phyloP scores from a whole-genome alignment of 1,139 yeast genomes.

The Torulaspora pretoriensis region DNA sequence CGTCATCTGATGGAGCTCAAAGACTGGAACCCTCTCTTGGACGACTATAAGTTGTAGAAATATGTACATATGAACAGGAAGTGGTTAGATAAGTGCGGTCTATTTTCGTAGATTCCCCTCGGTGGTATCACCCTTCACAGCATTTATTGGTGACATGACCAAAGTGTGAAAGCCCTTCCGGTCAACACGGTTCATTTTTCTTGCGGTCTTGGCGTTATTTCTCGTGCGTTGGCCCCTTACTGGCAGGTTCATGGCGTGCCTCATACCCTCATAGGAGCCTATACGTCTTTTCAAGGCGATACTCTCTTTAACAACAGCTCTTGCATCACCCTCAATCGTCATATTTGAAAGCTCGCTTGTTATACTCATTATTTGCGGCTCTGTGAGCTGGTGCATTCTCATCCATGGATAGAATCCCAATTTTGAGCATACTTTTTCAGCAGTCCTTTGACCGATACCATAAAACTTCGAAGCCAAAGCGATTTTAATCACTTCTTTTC shows the following conservation, averaged over 20 bases:
- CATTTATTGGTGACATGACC: not conserved
- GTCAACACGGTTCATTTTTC: constrained; percentile 72
- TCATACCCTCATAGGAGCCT: constrained; percentile 82
- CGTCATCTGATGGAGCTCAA: constrained; percentile 71
- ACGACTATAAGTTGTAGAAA: constrained; percentile 38
- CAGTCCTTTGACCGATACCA: constrained; percentile 77
- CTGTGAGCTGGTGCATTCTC: constrained; percentile 90
- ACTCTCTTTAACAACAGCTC: constrained; percentile 72
- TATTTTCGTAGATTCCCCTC: not conserved
- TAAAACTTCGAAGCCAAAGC: constrained; percentile 80
- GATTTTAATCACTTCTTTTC: constrained; percentile 45
- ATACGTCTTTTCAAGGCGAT: constrained; percentile 75
- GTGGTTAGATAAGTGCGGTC: not conserved
- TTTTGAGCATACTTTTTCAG: constrained; percentile 75
- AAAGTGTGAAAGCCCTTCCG: constrained; percentile 47
- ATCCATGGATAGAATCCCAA: constrained; percentile 88
- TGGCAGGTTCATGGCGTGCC: constrained; percentile 86
- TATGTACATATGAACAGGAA: not conserved
- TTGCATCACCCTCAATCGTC: constrained; percentile 81
- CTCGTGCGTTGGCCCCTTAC: constrained; percentile 93
- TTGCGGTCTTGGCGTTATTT: constrained; percentile 86
- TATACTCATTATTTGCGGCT: constrained; percentile 78
- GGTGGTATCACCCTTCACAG: not conserved
- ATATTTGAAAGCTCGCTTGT: constrained; percentile 82
- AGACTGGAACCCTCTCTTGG: constrained; percentile 44